Evolutionary conservation across 306 rosid genomes (phyloP).

Genomic region (Inga leiocalycina): DNA sequence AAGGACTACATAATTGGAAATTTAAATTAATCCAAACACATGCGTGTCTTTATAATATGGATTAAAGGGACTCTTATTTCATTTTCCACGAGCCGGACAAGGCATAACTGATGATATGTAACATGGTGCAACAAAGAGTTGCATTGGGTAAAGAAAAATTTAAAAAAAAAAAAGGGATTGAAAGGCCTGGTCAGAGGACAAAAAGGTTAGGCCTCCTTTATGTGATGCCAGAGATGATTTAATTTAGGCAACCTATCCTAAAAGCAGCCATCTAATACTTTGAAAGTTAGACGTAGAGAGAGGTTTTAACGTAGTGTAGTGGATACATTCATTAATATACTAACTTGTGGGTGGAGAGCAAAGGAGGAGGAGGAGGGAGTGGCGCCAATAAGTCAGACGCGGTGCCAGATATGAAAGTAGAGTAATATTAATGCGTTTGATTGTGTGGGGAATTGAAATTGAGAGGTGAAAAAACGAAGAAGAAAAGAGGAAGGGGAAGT

Average conservation of each 20-base stretch:
- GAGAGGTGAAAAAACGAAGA: background rate
- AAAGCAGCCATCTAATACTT: slow-evolving; percentile 27
- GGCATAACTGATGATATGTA: slow-evolving; percentile 19
- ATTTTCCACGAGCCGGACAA: background rate
- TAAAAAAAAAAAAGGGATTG: background rate
- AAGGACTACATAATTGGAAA: background rate
- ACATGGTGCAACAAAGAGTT: slow-evolving; percentile 11
- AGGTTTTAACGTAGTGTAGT: background rate
- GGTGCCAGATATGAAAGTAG: background rate
- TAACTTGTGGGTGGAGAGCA: background rate
- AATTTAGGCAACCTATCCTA: slow-evolving; percentile 17
- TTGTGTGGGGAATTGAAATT: background rate
- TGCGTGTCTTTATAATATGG: background rate
- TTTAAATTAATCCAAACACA: background rate
- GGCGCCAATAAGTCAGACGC: slow-evolving; percentile 8
- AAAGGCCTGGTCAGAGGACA: slow-evolving; percentile 52
- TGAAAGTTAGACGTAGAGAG: background rate
- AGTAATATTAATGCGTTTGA: background rate
- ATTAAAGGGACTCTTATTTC: background rate
- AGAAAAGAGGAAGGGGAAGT: slow-evolving; percentile 14
- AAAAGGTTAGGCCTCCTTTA: slow-evolving; percentile 42
- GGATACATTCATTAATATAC: background rate
- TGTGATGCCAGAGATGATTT: slow-evolving; percentile 13
- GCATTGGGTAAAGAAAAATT: slow-evolving; percentile 11
- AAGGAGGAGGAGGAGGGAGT: background rate